Percentiles rank a stretch among this genome's conserved stretches.
phyloP scores from a whole-genome alignment of 768 basidiomycete species.

The Cyclocybe aegerita region DNA sequence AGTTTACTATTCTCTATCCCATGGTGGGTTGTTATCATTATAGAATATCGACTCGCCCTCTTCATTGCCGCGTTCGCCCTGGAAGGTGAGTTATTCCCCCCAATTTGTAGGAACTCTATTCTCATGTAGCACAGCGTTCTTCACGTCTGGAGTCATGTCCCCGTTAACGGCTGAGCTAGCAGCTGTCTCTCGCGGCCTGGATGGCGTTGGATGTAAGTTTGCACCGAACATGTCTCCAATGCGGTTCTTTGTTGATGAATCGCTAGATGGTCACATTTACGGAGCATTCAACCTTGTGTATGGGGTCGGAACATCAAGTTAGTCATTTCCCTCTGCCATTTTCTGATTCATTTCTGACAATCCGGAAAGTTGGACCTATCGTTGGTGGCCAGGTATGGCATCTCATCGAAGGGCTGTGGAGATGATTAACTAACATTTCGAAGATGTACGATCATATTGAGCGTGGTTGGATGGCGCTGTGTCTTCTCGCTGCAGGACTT shows the following conservation, averaged over 20 bases:
- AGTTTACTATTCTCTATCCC: slow-evolving; percentile 56
- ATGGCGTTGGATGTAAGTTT: slow-evolving; percentile 66
- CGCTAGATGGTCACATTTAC: slow-evolving; percentile 69
- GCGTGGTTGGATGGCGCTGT: slow-evolving; percentile 63
- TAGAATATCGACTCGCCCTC: slow-evolving; percentile 43
- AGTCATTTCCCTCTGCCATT: slow-evolving; percentile 17
- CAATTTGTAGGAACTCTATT: no score
- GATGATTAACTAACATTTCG: slow-evolving; percentile 2
- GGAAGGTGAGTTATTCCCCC: slow-evolving; percentile 42
- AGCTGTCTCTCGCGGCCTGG: slow-evolving; percentile 49
- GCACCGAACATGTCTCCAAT: not conserved
- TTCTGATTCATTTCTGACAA: not conserved
- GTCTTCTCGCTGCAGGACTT: slow-evolving; percentile 44
- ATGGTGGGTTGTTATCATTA: slow-evolving; percentile 58
- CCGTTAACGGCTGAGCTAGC: slow-evolving; percentile 71
- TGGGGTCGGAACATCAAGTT: slow-evolving; percentile 62
- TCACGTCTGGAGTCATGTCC: slow-evolving; percentile 55
- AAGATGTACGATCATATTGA: slow-evolving; percentile 60
- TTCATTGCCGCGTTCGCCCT: slow-evolving; percentile 51
- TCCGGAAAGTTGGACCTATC: slow-evolving; percentile 59
- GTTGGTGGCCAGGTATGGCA: slow-evolving; percentile 61
- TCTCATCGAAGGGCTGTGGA: not conserved
- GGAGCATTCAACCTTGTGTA: slow-evolving; percentile 74
- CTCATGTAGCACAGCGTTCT: slow-evolving; percentile 46
- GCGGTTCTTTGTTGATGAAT: not conserved